phyloP scores from a whole-genome alignment of 257 asterid species.

The Anisodus tanguticus region DNA sequence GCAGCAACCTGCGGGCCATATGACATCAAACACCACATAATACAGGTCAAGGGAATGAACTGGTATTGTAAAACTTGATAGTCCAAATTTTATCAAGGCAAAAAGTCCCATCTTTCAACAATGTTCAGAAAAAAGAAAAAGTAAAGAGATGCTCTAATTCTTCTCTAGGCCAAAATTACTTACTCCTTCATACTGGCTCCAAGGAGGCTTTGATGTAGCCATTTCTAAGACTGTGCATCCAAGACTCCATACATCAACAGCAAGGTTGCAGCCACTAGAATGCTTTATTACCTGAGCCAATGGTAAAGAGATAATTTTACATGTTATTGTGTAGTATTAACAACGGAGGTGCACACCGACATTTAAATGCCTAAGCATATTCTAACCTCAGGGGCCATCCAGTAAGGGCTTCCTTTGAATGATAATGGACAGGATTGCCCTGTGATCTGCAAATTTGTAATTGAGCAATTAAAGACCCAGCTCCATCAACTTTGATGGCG shows the following conservation, averaged over 20 bases:
- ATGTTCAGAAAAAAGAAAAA: neutral
- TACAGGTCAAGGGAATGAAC: conserved; percentile 33
- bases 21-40: conserved; percentile 15
- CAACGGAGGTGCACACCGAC: neutral
- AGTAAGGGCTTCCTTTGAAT: conserved; percentile 76
- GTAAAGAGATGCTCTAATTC: neutral
- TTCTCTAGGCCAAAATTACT: conserved; percentile 36
- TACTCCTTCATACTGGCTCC: conserved; percentile 99
- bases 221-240: conserved; percentile 99
- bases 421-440: conserved; percentile 72
- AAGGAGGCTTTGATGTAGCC: conserved; percentile 99
- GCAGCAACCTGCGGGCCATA: conserved; percentile 82
- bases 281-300: conserved; percentile 67
- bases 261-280: conserved; percentile 86
- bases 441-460: conserved; percentile 61
- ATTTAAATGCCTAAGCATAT: conserved; percentile 24
- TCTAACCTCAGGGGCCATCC: conserved; percentile 97
- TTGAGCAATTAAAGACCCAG: conserved; percentile 20
- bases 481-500: neutral
- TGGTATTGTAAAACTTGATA: neutral
- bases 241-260: conserved; percentile 99
- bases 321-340: conserved; percentile 17
- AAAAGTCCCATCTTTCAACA: neutral
- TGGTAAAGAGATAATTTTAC: conserved; percentile 25
- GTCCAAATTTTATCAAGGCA: conserved; percentile 12